A percentile compares a stretch with the other conserved stretches of the same genome.
Evolutionary conservation across 805 yeast genomes (phyloP).

Genomic region (Maudiozyma pseudohumilis): DNA sequence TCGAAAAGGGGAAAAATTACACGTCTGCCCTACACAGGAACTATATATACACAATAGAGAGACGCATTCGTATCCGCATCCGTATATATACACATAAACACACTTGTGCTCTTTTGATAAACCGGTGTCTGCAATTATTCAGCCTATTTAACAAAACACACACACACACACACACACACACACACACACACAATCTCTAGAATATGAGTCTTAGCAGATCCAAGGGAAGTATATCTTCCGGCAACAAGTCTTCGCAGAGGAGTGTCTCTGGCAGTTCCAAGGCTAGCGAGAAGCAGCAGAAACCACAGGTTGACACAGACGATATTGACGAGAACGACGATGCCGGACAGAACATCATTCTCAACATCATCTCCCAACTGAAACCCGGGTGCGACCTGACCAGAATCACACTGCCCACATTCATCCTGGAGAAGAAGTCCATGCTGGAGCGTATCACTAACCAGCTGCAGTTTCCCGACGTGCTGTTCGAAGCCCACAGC

Average conservation of each 20-base stretch:
- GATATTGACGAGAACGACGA: slow-evolving; percentile 90
- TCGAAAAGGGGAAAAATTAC: too few relatives aligned
- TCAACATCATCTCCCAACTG: slow-evolving; percentile 82
- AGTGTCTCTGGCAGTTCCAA: background rate
- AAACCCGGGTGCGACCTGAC: slow-evolving; percentile 89
- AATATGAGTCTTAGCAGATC: slow-evolving; percentile 5
- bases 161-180: too few relatives aligned
- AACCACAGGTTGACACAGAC: slow-evolving; percentile 33
- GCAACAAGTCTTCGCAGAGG: background rate
- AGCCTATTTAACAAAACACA: too few relatives aligned
- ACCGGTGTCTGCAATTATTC: too few relatives aligned
- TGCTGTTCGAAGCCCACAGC: slow-evolving; percentile 58
- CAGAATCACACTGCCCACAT: slow-evolving; percentile 88
- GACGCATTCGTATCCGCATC: too few relatives aligned
- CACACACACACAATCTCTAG: too few relatives aligned
- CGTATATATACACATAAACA: too few relatives aligned
- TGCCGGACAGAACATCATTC: slow-evolving; percentile 75
- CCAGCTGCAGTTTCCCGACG: slow-evolving; percentile 68
- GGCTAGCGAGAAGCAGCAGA: slow-evolving; percentile 3
- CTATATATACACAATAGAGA: too few relatives aligned
- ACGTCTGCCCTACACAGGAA: too few relatives aligned
- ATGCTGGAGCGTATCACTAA: slow-evolving; percentile 95
- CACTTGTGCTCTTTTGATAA: too few relatives aligned
- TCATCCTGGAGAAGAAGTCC: slow-evolving; percentile 86
- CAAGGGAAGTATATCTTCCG: background rate